phyloP scores from a whole-genome alignment of 2,329 filamentous ascomycete genomes.

The Epichloe elymi region DNA sequence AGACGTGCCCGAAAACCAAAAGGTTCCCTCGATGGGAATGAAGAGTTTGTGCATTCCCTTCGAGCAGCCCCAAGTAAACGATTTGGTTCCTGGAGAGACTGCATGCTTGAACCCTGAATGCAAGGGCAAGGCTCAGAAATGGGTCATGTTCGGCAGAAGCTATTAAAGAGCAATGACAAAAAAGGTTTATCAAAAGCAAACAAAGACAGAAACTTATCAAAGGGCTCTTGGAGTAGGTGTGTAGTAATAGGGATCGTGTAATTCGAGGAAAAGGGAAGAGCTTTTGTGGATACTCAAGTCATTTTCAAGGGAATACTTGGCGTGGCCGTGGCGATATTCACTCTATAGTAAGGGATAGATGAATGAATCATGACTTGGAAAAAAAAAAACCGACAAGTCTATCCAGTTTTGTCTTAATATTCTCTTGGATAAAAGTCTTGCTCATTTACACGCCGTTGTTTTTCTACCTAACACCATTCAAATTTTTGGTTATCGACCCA shows the following conservation, averaged over 20 bases:
- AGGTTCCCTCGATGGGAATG: conserved; percentile 48
- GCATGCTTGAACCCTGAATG: conserved; percentile 91
- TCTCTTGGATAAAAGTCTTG: not conserved
- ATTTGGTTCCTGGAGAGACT: conserved; percentile 60
- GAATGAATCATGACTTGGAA: not conserved
- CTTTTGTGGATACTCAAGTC: not conserved
- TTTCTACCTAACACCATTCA: conserved; percentile 51
- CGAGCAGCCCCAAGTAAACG: conserved; percentile 63
- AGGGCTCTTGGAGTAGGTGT: conserved; percentile 4
- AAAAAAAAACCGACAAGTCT: not conserved
- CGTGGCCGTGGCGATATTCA: not conserved
- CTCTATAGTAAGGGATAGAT: not conserved
- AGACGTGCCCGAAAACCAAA: conserved; percentile 37
- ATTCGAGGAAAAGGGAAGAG: not conserved
- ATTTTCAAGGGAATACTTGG: not conserved
- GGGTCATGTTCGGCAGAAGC: conserved; percentile 83
- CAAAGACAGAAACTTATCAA: not conserved
- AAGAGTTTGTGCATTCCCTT: conserved; percentile 62
- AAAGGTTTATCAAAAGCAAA: not conserved
- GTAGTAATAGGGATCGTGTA: not conserved
- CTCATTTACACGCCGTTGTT: not conserved
- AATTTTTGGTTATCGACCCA: conserved; percentile 71
- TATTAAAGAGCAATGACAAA: conserved; percentile 28
- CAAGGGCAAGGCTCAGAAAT: conserved; percentile 60
- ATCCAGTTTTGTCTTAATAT: not conserved